phyloP scores from a whole-genome alignment of 495 filamentous ascomycete species.

The Neurospora sp. region DNA sequence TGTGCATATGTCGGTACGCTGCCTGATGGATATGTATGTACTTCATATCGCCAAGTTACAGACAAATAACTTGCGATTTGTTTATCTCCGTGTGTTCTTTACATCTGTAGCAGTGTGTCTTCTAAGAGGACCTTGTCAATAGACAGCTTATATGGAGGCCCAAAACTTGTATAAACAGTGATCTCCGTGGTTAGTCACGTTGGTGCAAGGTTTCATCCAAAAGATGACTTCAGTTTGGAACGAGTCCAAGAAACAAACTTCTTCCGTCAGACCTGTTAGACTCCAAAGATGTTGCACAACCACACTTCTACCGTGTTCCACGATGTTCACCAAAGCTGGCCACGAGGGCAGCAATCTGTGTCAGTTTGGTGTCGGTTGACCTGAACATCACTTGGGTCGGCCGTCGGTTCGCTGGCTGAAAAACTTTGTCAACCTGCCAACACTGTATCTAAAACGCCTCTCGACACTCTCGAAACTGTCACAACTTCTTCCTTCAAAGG shows the following conservation, averaged over 20 bases:
- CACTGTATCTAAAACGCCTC: neutral
- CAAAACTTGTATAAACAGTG: neutral
- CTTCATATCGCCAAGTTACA: neutral
- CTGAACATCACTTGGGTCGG: neutral
- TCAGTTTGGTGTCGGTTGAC: neutral
- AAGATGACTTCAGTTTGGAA: neutral
- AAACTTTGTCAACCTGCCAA: neutral
- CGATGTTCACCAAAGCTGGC: neutral
- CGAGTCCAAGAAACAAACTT: neutral
- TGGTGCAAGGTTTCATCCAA: neutral
- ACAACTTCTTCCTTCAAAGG: neutral
- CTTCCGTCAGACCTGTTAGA: neutral
- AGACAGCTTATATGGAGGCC: neutral
- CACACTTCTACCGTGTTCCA: neutral
- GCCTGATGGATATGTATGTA: neutral
- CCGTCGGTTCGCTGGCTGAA: neutral
- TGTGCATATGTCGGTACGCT: neutral
- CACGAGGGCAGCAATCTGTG: neutral
- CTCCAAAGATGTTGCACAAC: neutral
- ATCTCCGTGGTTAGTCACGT: neutral
- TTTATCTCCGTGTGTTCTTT: neutral
- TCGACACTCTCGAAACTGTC: neutral
- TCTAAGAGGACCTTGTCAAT: neutral
- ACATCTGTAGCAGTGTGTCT: neutral
- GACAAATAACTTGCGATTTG: neutral